Base-by-base conservation (phyloP, 2,329 filamentous ascomycete species). In the Diaporthe sp. region DNA sequence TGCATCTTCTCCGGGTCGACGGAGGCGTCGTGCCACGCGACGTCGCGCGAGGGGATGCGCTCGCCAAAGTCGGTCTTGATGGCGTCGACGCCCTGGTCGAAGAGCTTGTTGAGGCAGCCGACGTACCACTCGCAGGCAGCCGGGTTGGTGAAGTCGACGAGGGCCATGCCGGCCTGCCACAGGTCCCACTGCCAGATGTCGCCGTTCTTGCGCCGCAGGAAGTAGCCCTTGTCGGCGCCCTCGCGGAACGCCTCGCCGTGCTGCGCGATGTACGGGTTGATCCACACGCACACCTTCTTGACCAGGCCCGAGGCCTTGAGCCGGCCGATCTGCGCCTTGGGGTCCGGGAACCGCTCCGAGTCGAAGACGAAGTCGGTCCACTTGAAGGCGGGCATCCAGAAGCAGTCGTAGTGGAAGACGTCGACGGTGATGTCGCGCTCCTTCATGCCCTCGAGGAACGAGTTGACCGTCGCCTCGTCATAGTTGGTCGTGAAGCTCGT, bases 31-130 rank as follows among this genome's bases (percentile, higher is more conserved):
- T 90, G 86, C 89, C 92, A 95, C 78, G 89, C 86, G 8, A 94
- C 90, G 78, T 93, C 91, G 67, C 88, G 86, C 7, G 88, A 90
- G 0, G 93, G 93, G 72, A 95, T 92, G 37, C 93, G 88, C 84
- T 95, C 93, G 73, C 92, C 93, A 82, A 95, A 95, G 80, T 95
- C 93, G 10, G 93, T 94, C 84, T 95, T 95, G 87, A 95, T 90
- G 75, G 89, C 88, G 81, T 95, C 92, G 72, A 95, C 90, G 13
- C 93, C 93, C 79, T 91, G 87, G 77, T 94, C 91, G 78, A 94
- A 92, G 3, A 95, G 87, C 3, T 86, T 86, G 72, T 90, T 88
- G 55, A 95, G 86, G 77, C 93, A 92, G 5, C 82, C 83, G 25
- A 86, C 85, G 79, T 92, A 95, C 93, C 93, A 95, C 37, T 86